Evolutionary conservation across 352 stramenopile species (phyloP).

Genomic region (Phytophthora colocasiae): DNA sequence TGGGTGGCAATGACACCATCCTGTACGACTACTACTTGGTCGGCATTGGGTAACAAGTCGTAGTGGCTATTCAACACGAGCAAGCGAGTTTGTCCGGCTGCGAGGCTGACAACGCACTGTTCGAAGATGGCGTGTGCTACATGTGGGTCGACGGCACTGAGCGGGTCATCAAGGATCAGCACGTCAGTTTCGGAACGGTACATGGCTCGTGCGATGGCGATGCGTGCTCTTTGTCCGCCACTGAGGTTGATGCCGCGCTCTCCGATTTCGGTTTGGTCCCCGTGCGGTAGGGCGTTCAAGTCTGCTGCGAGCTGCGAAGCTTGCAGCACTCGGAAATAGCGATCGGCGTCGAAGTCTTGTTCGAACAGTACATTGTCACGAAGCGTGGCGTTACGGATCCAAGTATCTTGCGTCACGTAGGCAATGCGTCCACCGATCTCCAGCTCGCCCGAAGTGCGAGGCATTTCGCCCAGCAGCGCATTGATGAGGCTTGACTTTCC

Average conservation of each 20-base stretch:
- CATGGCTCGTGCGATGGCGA: not conserved
- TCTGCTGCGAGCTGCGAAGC: conserved; percentile 46
- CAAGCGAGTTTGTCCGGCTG: conserved; percentile 31
- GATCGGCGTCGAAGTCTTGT: conserved; percentile 1
- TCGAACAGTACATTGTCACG: conserved; percentile 92
- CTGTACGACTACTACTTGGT: conserved; percentile 11
- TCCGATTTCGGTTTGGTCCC: not conserved
- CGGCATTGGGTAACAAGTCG: conserved; percentile 72
- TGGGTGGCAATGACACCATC: conserved; percentile 78
- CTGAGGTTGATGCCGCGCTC: not conserved
- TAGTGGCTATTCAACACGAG: conserved; percentile 89
- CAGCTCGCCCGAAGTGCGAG: conserved; percentile 19
- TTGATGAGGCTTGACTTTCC: conserved; percentile 65
- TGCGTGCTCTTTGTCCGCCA: not conserved
- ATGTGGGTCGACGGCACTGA: conserved; percentile 93
- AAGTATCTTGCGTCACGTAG: conserved; percentile 91
- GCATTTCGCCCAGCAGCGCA: conserved; percentile 59
- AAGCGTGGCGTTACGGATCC: conserved; percentile 92
- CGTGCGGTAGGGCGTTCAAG: conserved; percentile 35
- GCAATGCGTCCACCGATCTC: conserved; percentile 45
- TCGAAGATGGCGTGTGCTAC: conserved; percentile 94
- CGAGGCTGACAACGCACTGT: conserved; percentile 79
- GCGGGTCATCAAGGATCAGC: not conserved
- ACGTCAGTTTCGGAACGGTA: not conserved
- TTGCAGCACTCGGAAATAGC: conserved; percentile 45